Conservation (phyloP, 2,329 filamentous ascomycete genomes). For the Xylaria multiplex region DNA sequence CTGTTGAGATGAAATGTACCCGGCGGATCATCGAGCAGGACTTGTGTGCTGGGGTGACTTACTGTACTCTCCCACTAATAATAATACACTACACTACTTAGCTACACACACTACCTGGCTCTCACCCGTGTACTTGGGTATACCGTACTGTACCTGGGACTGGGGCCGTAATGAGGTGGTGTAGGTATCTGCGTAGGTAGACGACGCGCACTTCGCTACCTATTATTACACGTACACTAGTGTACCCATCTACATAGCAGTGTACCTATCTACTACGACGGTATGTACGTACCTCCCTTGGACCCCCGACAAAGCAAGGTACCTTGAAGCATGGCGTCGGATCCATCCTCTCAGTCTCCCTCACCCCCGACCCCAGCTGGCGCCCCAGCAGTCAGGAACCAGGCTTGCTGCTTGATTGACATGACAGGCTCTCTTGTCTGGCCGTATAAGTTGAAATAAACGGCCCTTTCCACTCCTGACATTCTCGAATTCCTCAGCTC, state of each 20-base stretch:
- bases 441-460: constrained; percentile 50
- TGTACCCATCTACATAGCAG: constrained; percentile 16
- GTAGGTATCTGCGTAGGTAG: not conserved
- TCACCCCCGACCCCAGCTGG: constrained; percentile 32
- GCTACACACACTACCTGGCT: too few species aligned
- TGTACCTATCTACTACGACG: not conserved
- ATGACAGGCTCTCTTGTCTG: constrained; percentile 29
- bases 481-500: constrained; percentile 44
- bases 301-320: constrained; percentile 12
- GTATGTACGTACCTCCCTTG: constrained; percentile 5
- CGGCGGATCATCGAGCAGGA: constrained; percentile 22
- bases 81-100: too few species aligned
- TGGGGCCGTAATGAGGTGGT: not conserved
- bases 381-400: constrained; percentile 35
- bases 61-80: constrained; percentile 30
- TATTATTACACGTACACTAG: constrained; percentile 31
- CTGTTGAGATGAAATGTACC: constrained; percentile 22
- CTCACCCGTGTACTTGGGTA: constrained; percentile 20
- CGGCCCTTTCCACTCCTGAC: constrained; percentile 43
- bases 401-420: constrained; percentile 29
- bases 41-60: constrained; percentile 19
- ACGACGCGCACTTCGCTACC: constrained; percentile 14
- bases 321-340: constrained; percentile 28
- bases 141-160: not conserved
- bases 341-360: constrained; percentile 18